Evolutionary conservation across 139 green algal genomes (phyloP), one percentile per base, ranked within the genome.

Genomic region (Chlorella ohadii): DNA sequence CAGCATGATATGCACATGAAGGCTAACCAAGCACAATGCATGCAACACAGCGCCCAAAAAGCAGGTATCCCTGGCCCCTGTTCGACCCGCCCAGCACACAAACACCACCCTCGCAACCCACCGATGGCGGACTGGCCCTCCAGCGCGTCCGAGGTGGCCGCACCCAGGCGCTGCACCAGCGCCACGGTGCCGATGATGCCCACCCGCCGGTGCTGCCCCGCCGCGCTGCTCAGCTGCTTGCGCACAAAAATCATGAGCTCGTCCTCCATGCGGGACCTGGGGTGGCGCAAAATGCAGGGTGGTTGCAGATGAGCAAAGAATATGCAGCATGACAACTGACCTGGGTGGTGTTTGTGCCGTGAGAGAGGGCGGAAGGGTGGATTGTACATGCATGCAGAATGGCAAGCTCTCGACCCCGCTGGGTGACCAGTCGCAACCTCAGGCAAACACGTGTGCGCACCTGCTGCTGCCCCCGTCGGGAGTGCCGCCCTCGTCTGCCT

Each of bases 101-200:
- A 25, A 20, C 25, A 4, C 68, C 38, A 15, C 27, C 27, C 31
- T 0, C 41, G 4, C 19, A 34, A 41, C 65, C 38, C 38, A 88
- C 79, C 63, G 4, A 81, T 77, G 0, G 75, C 66, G 0, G 61
- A 31, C n/a, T 77, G 66, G 0, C n/a, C 23, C 36, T 84, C 66
- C 27, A 44, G 44, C 34, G 27, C 65, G 9, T 76, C 31, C 1
- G 55, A 59, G 27, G 76, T 22, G 1, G 68, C 84, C 19, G 38
- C 38, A 23, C 78, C 86, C 75, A 90, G 77, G 34, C 86, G 86
- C 75, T 86, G 67, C 64, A 90, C 82, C 59, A 90, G 74, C 33
- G 72, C 80, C 78, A 89, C 86, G 6, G 73, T 68, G 17, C 86
- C 86, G 55, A 90, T 85, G 86, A 85, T 81, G 59, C 86, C 86